Evolutionary conservation across 2,329 filamentous ascomycete species (phyloP).

Genomic region (Neonectria sp.): DNA sequence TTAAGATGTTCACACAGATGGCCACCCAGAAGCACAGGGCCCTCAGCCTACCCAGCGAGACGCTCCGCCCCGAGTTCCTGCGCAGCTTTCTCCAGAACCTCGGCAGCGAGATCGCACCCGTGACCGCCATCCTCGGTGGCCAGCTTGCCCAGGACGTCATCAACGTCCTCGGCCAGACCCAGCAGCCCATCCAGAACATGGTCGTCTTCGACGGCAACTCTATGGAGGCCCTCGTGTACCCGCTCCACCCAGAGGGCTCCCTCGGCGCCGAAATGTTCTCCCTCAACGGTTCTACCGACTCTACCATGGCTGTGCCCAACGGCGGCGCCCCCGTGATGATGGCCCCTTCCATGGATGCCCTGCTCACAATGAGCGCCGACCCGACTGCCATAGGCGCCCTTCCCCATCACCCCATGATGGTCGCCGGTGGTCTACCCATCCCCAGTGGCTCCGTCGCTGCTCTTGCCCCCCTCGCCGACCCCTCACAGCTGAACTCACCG

Average conservation of each 20-base stretch:
- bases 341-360: constrained; percentile 38
- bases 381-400: constrained; percentile 43
- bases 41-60: constrained; percentile 78
- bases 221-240: constrained; percentile 84
- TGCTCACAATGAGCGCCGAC: constrained; percentile 44
- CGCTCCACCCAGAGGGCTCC: constrained; percentile 79
- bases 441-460: constrained; percentile 29
- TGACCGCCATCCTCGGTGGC: constrained; percentile 90
- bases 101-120: constrained; percentile 86
- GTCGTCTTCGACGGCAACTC: constrained; percentile 90
- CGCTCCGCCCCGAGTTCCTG: constrained; percentile 79
- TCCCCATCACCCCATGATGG: constrained; percentile 45
- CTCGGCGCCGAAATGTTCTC: constrained; percentile 67
- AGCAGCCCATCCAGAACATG: constrained; percentile 97
- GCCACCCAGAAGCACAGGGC: constrained; percentile 85
- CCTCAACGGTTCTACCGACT: constrained; percentile 32
- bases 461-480: constrained; percentile 28
- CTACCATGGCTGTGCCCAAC: constrained; percentile 39
- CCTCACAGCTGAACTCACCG: constrained; percentile 33
- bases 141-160: constrained; percentile 97
- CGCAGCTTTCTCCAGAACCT: constrained; percentile 90
- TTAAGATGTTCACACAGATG: constrained; percentile 82
- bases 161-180: constrained; percentile 90
- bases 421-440: constrained; percentile 39
- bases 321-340: constrained; percentile 44